Evolutionary conservation across 2,329 filamentous ascomycete species (phyloP).

Genomic region (Escovopsis sp.): DNA sequence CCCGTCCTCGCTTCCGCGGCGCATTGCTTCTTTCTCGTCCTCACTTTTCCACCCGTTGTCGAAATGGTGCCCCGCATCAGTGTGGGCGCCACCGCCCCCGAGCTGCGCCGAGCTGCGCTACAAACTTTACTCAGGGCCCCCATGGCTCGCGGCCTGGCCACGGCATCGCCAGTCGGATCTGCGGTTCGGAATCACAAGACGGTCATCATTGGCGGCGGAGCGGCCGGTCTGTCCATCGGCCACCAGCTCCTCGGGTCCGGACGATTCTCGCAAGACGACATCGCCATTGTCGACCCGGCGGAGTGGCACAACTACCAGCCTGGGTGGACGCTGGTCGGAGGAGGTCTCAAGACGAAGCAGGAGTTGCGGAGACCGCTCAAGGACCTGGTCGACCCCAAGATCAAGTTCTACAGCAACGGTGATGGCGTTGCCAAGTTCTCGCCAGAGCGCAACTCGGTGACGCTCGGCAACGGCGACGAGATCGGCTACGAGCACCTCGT

Average conservation of each 20-base stretch:
- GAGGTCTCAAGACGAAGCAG: slow-evolving; percentile 47
- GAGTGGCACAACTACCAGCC: slow-evolving; percentile 53
- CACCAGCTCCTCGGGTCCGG: slow-evolving; percentile 50
- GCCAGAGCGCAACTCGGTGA: slow-evolving; percentile 41
- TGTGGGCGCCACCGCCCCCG: too few relatives aligned
- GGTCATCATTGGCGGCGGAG: slow-evolving; percentile 51
- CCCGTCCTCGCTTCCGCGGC: too few relatives aligned
- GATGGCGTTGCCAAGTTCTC: slow-evolving; percentile 32
- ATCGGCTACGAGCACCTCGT: slow-evolving; percentile 49
- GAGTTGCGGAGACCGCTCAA: slow-evolving; percentile 36
- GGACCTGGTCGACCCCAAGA: slow-evolving; percentile 39
- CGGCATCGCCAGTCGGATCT: slow-evolving; percentile 16
- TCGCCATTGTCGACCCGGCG: slow-evolving; percentile 49
- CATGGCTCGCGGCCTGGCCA: slow-evolving; percentile 7
- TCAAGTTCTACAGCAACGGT: slow-evolving; percentile 41
- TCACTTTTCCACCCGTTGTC: too few relatives aligned
- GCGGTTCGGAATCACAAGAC: slow-evolving; percentile 37
- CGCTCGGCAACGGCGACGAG: slow-evolving; percentile 37
- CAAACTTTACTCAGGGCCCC: background rate
- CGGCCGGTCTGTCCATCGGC: slow-evolving; percentile 48
- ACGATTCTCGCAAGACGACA: slow-evolving; percentile 41
- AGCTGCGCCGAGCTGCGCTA: too few relatives aligned
- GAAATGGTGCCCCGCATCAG: too few relatives aligned
- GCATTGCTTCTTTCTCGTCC: too few relatives aligned
- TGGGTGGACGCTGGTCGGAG: slow-evolving; percentile 54